Base-by-base conservation (phyloP, 495 filamentous ascomycete genomes). In the Immersiella caudata region DNA sequence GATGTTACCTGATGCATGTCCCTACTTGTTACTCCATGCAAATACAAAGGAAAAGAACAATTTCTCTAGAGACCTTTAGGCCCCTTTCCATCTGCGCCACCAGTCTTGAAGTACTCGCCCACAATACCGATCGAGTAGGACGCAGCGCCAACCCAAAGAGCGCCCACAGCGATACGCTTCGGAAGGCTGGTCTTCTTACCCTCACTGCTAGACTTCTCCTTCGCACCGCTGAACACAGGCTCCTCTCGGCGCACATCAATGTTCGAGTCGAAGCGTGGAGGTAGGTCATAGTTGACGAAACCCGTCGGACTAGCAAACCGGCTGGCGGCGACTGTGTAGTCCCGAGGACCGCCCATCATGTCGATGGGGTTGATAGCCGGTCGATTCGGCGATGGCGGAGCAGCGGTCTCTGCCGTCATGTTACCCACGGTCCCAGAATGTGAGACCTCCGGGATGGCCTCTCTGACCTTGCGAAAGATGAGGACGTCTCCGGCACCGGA, bases 121-220 rank as follows among this genome's bases (percentile, higher is more conserved):
- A 89, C 83, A n/a, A 90, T 89, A 3, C 89, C 90, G 50, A 92
- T 72, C 3, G 86, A 86, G 78, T 93, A 94, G 26, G 85, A 87
- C 22, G 85, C 81, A 20, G 82, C 88, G 5, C 84, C 91, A 0
- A 88, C 83, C 73, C 84, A 86, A 0, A 76, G 79, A 3, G 87
- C 87, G 11, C 85, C 83, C n/a, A 88, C 67, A 0, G 88, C 55
- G 62, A 89, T 76, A 25, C 84, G 78, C 75, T 82, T 87, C 2
- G 82, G 68, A 16, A 79, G 50, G 36, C 76, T 33, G 29, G 29
- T 78, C 55, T 70, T 81, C 66, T 76, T 74, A 57, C 74, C 77
- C 29, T 79, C 66, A 29, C 71, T 72, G 4, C 33, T 64, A 18
- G 63, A 56, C 70, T 70, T 78, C 51, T 71, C 71, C 36, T 66